Percentiles rank a stretch among this genome's conserved stretches.
These are phyloP conservation scores for Coleophoma crateriformis DNA, from an alignment of 2,329 filamentous ascomycete genomes.

Conservation along the genomic window DNA sequence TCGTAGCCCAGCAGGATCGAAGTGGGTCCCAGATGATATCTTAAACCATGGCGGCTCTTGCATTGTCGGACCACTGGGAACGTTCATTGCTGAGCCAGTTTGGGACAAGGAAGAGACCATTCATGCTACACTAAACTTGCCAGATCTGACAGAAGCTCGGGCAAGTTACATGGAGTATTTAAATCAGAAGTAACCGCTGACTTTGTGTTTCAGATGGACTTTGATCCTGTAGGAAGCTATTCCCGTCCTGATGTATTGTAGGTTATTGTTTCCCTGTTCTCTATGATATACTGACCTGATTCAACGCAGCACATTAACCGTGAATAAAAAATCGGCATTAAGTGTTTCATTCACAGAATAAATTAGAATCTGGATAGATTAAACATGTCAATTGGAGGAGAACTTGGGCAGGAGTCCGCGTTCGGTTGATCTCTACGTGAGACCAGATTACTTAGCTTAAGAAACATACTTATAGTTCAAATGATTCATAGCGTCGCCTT, in stretches of 20 bases:
- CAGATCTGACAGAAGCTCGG: slow-evolving; percentile 29
- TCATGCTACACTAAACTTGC: slow-evolving; percentile 29
- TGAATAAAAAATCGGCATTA: not conserved
- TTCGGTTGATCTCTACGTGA: too few species aligned
- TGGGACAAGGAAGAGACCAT: slow-evolving; percentile 34
- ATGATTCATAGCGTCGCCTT: too few species aligned
- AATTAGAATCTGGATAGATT: not conserved
- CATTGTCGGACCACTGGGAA: slow-evolving; percentile 32
- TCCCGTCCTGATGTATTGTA: slow-evolving; percentile 34
- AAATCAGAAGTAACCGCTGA: not conserved
- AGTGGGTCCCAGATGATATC: slow-evolving; percentile 31
- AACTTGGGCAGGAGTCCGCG: too few species aligned
- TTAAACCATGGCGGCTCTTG: slow-evolving; percentile 35
- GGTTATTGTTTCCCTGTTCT: slow-evolving; percentile 13
- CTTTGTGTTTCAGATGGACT: slow-evolving; percentile 29
- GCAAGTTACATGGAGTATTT: slow-evolving; percentile 16
- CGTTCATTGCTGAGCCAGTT: slow-evolving; percentile 31
- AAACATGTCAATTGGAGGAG: too few species aligned
- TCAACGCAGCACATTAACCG: not conserved
- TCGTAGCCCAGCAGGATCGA: slow-evolving; percentile 29
- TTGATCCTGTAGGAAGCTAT: slow-evolving; percentile 35
- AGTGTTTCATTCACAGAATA: not conserved
- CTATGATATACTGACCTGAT: not conserved
- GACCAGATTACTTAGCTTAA: too few species aligned
- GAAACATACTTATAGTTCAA: too few species aligned